Percentiles rank a stretch among this genome's conserved stretches.
Conservation (phyloP, 2,329 filamentous ascomycete species). For the Penicillium aurantiogriseum region DNA sequence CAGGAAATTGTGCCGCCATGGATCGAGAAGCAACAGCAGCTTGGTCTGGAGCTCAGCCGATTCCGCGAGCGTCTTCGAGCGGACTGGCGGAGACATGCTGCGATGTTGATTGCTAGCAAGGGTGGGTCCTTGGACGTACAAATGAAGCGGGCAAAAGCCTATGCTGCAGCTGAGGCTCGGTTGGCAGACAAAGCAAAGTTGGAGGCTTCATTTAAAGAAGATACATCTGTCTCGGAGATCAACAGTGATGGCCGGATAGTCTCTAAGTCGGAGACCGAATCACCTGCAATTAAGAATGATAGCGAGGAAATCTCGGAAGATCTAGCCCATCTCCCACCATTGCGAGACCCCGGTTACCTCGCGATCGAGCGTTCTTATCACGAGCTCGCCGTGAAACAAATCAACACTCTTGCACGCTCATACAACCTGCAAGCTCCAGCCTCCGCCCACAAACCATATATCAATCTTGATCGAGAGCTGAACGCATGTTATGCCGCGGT, state of each 20-base stretch:
- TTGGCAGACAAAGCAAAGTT: constrained; percentile 26
- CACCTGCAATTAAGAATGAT: background rate
- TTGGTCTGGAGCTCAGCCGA: constrained; percentile 64
- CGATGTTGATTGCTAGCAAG: constrained; percentile 70
- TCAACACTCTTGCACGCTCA: constrained; percentile 77
- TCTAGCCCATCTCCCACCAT: constrained; percentile 56
- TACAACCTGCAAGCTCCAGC: constrained; percentile 96
- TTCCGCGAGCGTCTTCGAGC: constrained; percentile 74
- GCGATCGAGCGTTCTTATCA: constrained; percentile 71
- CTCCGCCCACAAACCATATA: constrained; percentile 90
- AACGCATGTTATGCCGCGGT: constrained; percentile 80
- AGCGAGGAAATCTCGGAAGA: constrained; percentile 13
- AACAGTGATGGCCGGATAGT: constrained; percentile 28
- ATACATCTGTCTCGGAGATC: constrained; percentile 18
- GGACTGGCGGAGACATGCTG: constrained; percentile 83
- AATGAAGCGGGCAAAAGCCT: constrained; percentile 66
- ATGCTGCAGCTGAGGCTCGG: constrained; percentile 70
- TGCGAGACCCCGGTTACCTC: constrained; percentile 78
- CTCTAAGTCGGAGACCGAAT: constrained; percentile 1
- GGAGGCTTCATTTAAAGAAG: constrained; percentile 24
- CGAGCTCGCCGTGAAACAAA: constrained; percentile 68
- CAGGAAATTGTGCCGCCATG: constrained; percentile 95
- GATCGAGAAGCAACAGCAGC: constrained; percentile 98
- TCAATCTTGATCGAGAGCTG: constrained; percentile 78
- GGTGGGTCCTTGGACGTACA: constrained; percentile 75